A percentile compares a stretch with the other conserved stretches of the same genome.
Conservation (phyloP, 805 yeast genomes). For the Wickerhamiella nectarea region DNA sequence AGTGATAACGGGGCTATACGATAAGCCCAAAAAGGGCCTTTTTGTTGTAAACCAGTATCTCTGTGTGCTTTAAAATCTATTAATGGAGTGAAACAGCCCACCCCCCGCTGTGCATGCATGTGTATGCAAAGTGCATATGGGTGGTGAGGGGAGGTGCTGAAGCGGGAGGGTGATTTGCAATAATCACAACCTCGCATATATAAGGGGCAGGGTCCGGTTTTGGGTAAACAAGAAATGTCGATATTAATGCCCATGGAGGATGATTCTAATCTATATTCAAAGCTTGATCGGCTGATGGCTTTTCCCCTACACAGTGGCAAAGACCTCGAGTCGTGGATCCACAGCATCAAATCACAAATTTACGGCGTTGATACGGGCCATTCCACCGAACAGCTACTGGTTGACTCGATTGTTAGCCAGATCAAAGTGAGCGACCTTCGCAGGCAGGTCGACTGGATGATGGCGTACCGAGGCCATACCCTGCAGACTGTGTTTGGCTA, state of each 20-base stretch:
- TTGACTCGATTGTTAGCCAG: conserved; percentile 8
- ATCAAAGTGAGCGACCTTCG: conserved; percentile 8
- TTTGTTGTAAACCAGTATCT: no score
- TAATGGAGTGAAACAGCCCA: background rate
- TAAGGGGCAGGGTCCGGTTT: background rate
- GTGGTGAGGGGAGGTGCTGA: conserved; percentile 4
- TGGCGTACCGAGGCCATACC: conserved; percentile 9
- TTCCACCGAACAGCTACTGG: conserved; percentile 7
- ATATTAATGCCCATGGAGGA: background rate
- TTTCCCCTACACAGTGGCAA: background rate
- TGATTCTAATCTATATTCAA: background rate
- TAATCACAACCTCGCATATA: background rate
- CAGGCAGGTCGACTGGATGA: conserved; percentile 11
- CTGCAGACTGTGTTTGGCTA: conserved; percentile 10
- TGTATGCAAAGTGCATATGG: background rate
- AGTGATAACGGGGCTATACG: no score
- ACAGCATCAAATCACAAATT: conserved; percentile 1
- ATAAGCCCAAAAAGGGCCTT: no score
- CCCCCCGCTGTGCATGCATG: conserved; percentile 5
- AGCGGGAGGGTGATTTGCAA: background rate
- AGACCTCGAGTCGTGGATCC: conserved; percentile 6
- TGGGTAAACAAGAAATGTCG: background rate
- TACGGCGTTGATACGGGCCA: background rate
- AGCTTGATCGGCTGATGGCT: conserved; percentile 1
- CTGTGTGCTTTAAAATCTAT: no score